phyloP scores from a whole-genome alignment of 2,329 filamentous ascomycete species.

The Aspergillus aculeatinus region DNA sequence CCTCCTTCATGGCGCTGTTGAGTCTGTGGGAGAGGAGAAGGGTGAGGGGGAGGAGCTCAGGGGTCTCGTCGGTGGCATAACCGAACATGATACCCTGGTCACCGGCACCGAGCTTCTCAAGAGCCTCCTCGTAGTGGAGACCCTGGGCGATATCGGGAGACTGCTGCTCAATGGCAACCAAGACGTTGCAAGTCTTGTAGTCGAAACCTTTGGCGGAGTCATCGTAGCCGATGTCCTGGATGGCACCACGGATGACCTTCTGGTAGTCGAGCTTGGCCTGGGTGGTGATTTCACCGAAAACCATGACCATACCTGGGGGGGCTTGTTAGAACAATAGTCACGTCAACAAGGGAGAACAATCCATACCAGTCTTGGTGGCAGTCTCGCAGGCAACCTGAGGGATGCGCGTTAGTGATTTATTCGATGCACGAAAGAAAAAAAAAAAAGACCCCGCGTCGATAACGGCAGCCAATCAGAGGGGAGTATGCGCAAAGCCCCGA shows the following conservation, averaged over 20 bases:
- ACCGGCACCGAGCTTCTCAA: slow-evolving; percentile 97
- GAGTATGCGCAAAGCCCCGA: slow-evolving; percentile 9
- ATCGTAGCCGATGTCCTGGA: slow-evolving; percentile 99
- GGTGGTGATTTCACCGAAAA: slow-evolving; percentile 98
- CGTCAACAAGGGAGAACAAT: slow-evolving; percentile 17
- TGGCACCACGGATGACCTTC: slow-evolving; percentile 87
- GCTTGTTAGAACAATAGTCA: slow-evolving; percentile 11
- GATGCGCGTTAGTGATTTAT: slow-evolving; percentile 15
- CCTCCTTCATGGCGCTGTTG: slow-evolving; percentile 88
- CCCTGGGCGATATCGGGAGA: slow-evolving; percentile 98
- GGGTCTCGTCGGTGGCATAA: slow-evolving; percentile 98
- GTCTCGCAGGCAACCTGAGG: slow-evolving; percentile 86
- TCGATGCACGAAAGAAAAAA: not conserved
- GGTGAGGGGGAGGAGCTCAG: slow-evolving; percentile 92
- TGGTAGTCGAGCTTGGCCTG: slow-evolving; percentile 96
- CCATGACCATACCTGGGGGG: slow-evolving; percentile 77
- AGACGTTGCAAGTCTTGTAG: slow-evolving; percentile 99
- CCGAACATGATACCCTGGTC: slow-evolving; percentile 99
- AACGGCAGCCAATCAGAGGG: slow-evolving; percentile 7
- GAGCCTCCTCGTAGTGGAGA: slow-evolving; percentile 95
- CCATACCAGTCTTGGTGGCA: slow-evolving; percentile 92
- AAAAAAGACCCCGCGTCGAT: not conserved
- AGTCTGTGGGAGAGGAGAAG: slow-evolving; percentile 94
- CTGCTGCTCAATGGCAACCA: slow-evolving; percentile 99
- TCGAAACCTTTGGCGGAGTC: slow-evolving; percentile 97